Conservation (phyloP, 768 basidiomycete species). For the Pulveroboletus frians region DNA sequence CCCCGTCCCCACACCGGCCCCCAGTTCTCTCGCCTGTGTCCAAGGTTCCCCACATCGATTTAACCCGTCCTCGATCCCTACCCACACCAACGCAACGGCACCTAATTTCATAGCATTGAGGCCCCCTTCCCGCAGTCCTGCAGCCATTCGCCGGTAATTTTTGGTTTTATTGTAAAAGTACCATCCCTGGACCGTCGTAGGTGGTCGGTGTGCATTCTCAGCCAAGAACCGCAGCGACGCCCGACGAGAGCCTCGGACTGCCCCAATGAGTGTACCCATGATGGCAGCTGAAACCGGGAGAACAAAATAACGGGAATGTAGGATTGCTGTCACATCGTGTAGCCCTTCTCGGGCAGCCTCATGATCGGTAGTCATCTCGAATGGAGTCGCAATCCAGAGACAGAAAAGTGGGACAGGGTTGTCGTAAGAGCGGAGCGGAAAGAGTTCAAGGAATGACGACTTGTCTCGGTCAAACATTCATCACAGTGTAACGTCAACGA, state of each 20-base stretch:
- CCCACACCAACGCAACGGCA: slow-evolving; percentile 43
- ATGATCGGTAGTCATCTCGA: slow-evolving; percentile 16
- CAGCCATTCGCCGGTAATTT: slow-evolving; percentile 80
- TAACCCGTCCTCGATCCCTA: slow-evolving; percentile 43
- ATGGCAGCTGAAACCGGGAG: slow-evolving; percentile 58
- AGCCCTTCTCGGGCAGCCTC: slow-evolving; percentile 7
- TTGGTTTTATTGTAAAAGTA: slow-evolving; percentile 97
- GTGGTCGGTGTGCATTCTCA: slow-evolving; percentile 88
- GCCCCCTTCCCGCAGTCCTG: slow-evolving; percentile 64
- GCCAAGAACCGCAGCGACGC: slow-evolving; percentile 80
- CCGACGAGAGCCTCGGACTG: slow-evolving; percentile 63
- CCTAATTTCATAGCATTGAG: slow-evolving; percentile 50
- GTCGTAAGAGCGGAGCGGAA: neutral
- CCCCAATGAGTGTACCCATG: slow-evolving; percentile 64
- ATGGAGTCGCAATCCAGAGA: neutral
- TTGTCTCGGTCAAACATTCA: neutral
- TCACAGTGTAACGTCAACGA: too few species aligned
- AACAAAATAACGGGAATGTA: slow-evolving; percentile 48
- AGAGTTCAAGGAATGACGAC: neutral
- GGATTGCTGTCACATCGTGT: slow-evolving; percentile 29
- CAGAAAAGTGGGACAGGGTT: neutral
- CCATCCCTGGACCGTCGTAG: slow-evolving; percentile 85
- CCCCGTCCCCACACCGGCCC: slow-evolving; percentile 63
- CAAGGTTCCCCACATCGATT: slow-evolving; percentile 32
- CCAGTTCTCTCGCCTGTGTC: slow-evolving; percentile 46